Evolutionary conservation across 805 yeast species (phyloP), one percentile per base, ranked within the genome.

Genomic region (Spathaspora sp.): DNA sequence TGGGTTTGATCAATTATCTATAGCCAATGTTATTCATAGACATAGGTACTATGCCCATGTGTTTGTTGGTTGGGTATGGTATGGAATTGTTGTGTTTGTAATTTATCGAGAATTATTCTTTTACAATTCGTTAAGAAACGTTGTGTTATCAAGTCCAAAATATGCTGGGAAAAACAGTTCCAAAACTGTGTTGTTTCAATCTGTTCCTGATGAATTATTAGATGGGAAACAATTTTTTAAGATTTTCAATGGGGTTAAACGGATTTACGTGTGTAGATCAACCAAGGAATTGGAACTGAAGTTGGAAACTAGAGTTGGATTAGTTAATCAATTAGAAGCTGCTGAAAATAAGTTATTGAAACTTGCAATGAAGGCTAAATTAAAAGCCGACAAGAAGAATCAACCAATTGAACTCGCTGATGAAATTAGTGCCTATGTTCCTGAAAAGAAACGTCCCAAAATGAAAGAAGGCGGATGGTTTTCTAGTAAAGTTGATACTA

Each of bases 21-120:
- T 87, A 57, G 81, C 96, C 35, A 92, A 93, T 64, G 85, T 91
- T 51, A 74, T 75, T 40, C 58, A 80, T 52, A 64, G 66, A 1
- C 69, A 77, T 18, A 78, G 96, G 50, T 91, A 87, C 73, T 93
- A 83, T 62, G 97, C 96, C 9, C 97, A 92, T 65, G 94, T 85
- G 0, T 77, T 93, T 52, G 64, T 89, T 44, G 82, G 92, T 1
- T 88, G 96, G 93, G 58, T 85, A 32, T 92, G 80, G 67, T 91
- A 85, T 64, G 87, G 92, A 42, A 63, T 75, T 28, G 77, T 88
- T 45, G 60, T 90, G 51, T 92, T 82, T 64, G 76, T 89, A 47
- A 75, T 93, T 48, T 92, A 89, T 71, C 77, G 97, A 54, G 99
- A 93, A 68, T 72, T 91, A 58, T 80, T 80, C 55, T 89, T 83